Base-by-base conservation (phyloP, 495 filamentous ascomycete genomes). In the Bryoglossum gracile region DNA sequence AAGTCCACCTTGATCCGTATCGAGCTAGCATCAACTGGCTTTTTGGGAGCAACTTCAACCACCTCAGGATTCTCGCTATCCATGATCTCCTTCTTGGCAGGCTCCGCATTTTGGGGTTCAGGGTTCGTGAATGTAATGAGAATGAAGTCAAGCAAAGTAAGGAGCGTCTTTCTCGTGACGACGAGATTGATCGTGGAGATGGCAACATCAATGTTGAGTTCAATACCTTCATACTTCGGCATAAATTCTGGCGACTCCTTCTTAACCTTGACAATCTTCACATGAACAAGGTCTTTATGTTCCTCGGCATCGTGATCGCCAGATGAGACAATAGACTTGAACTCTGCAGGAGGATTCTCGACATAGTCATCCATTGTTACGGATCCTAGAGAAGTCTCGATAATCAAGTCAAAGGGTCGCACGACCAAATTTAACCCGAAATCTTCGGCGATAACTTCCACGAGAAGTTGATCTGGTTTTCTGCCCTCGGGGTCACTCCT, bases 151-250 rank as follows among this genome's bases (percentile, higher is more conserved):
- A 98, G 67, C n/a, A 98, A 72, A 0, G 92, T 97, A 50, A 98
- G 74, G 28, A 98, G 73, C 2, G 94, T 97, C 65, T 84, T 92
- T 42, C 94, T 75, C 1, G 92, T 98, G 3, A 98, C 88, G 34
- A 98, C 78, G 18, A 98, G 65, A 62, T 97, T 96, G 64, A 98
- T 94, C 1, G 92, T 97, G 2, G 91, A 94, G 17, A 98, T 81
- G 9, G 84, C 82, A 14, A 94, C 86, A 59, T 95, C 87, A 21
- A 98, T 74, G 62, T 97, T 91, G 54, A 84, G 94, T 40, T 89
- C 88, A 51, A 98, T 84, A 9, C 90, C 88, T 59, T 96, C 89
- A 54, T 94, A 96, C 13, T 84, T 82, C 1, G 83, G 80, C 71
- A 87, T 81, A 61, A 96, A 94, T 59, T 97, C 90, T 0, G 94